Evolutionary conservation across 345 rosid species (phyloP), one percentile per base, ranked within the genome.

Genomic region (Gossypioides kirkii): DNA sequence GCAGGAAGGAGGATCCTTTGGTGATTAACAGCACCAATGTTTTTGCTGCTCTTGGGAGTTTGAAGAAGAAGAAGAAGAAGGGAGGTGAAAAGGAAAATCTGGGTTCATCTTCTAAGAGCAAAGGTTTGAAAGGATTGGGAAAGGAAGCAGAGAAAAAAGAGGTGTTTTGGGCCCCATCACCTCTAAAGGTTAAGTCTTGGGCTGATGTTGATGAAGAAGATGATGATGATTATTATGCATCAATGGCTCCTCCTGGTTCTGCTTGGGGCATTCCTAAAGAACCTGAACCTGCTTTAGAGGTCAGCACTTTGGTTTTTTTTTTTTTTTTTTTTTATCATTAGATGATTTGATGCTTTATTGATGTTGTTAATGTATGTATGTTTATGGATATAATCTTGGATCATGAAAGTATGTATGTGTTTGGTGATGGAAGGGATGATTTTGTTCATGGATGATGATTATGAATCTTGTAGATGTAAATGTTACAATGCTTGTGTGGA

Each of bases 61-160:
- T 81, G 73, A 81, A 70, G 81, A 87, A 85, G 88, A 87, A 86
- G 84, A 86, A 85, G 86, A 87, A 85, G 72, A 87, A 85, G 70
- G 80, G 83, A 2, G 42, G 69, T n/a, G 77, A 58, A 8, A 77
- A 77, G 64, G 85, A 81, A 11, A 45, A 25, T 25, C 53, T 46
- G 53, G 74, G 73, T 1, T 74, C 84, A 1, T 76, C 80, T 8
- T 73, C 76, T 18, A 73, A 74, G 67, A 45, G 18, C 77, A 22
- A 74, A 81, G 74, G 26, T 47, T 41, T 62, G 65, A 38, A 77
- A 14, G 61, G 61, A 13, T 20, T 1, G 1, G 80, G 69, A 41
- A 71, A 79, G 56, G 73, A 79, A 38, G 64, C 36, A 41, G 78
- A 79, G 63, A 74, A 79, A 69, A 73, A 63, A 52, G 84, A 78